Percentiles rank a stretch among this genome's conserved stretches.
phyloP scores from a whole-genome alignment of 164 flowering plant genomes.

The Liquidambar formosana region DNA sequence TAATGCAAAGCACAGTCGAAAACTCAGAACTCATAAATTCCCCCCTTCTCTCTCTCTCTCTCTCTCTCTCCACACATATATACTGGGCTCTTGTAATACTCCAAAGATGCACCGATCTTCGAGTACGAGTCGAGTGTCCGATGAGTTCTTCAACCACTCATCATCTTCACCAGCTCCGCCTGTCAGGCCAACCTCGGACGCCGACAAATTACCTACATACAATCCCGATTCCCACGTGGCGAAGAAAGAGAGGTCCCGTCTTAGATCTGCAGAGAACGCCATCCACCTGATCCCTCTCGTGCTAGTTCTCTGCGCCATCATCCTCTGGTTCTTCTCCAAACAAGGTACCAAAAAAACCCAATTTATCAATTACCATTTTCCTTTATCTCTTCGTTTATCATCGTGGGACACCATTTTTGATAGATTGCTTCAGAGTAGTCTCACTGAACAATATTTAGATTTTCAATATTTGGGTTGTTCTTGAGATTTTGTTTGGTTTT shows the following conservation, averaged over 20 bases:
- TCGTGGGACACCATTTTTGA: no score
- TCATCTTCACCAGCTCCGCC: slow-evolving; percentile 6
- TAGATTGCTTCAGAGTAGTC: no score
- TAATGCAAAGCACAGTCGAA: background rate
- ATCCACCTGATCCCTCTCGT: slow-evolving; percentile 68
- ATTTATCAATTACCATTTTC: no score
- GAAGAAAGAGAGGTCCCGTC: slow-evolving; percentile 47
- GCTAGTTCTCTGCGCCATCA: slow-evolving; percentile 53
- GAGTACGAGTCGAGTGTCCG: slow-evolving; percentile 42
- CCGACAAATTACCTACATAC: slow-evolving; percentile 39
- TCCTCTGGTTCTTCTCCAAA: slow-evolving; percentile 69
- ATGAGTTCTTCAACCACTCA: slow-evolving; percentile 29
- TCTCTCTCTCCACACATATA: background rate
- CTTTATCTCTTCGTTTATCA: background rate
- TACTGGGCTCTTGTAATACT: background rate
- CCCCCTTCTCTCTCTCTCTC: background rate
- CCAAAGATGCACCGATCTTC: slow-evolving; percentile 51
- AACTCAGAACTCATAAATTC: background rate
- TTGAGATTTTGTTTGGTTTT: background rate
- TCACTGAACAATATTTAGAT: no score
- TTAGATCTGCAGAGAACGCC: slow-evolving; percentile 56
- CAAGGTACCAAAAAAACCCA: slow-evolving; percentile 57
- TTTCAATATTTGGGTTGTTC: no score
- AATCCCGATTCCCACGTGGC: slow-evolving; percentile 53
- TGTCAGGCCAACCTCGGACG: background rate